Evolutionary conservation across 2,329 filamentous ascomycete genomes (phyloP).

Genomic region (Calonectria pseudoreteaudii): DNA sequence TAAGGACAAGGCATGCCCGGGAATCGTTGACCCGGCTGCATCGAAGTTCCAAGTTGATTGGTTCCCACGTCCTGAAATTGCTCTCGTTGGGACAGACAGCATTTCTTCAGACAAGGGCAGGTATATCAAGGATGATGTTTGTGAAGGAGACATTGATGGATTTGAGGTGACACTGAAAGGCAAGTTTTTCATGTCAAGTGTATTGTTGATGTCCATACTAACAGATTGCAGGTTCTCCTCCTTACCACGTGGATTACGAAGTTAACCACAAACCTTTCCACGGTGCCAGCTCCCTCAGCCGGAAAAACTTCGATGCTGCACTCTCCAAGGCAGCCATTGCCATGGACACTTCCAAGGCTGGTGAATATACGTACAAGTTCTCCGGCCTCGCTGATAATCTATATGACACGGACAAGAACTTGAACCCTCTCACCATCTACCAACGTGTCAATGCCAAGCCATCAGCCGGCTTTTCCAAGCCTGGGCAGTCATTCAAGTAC

Average conservation of each 20-base stretch:
- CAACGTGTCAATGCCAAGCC: constrained; percentile 90
- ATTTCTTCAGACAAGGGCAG: constrained; percentile 63
- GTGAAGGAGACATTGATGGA: constrained; percentile 92
- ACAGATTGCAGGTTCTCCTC: constrained; percentile 72
- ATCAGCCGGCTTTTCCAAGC: constrained; percentile 82
- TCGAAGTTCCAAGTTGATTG: constrained; percentile 84
- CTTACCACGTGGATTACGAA: constrained; percentile 86
- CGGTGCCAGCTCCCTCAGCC: constrained; percentile 73
- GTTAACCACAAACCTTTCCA: constrained; percentile 77
- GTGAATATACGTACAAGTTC: constrained; percentile 89
- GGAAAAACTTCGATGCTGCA: constrained; percentile 81
- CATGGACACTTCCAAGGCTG: constrained; percentile 87
- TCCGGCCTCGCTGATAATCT: constrained; percentile 84
- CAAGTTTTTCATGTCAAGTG: constrained; percentile 51
- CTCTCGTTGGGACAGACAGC: constrained; percentile 73
- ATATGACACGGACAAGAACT: constrained; percentile 80
- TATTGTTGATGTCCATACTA: constrained; percentile 39
- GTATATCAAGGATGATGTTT: constrained; percentile 84
- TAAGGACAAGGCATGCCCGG: constrained; percentile 83
- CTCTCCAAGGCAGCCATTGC: constrained; percentile 81
- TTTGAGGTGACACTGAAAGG: constrained; percentile 85
- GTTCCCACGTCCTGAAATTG: constrained; percentile 83
- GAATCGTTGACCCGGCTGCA: constrained; percentile 79
- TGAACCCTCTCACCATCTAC: constrained; percentile 75
- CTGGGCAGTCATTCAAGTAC: constrained; percentile 94